These are phyloP conservation scores for Eucalyptus paniculata DNA, from an alignment of 345 rosid species.

Conservation along the genomic window DNA sequence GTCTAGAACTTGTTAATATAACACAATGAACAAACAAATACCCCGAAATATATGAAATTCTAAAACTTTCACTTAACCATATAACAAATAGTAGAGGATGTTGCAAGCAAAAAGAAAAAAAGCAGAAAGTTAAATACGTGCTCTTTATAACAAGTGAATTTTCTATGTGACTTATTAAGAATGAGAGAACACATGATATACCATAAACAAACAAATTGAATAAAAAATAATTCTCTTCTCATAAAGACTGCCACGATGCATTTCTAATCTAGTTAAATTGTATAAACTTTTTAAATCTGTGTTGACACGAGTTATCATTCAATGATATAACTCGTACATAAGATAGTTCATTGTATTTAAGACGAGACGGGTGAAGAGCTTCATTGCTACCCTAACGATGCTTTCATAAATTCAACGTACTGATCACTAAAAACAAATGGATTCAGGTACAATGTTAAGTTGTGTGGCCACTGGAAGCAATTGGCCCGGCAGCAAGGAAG, in stretches of 20 bases:
- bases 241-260: not conserved
- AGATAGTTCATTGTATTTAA: not conserved
- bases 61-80: not conserved
- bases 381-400: not conserved
- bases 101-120: too few relatives aligned
- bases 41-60: not conserved
- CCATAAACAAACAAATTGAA: not conserved
- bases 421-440: not conserved
- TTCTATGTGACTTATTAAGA: not conserved
- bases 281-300: not conserved
- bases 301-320: accelerated
- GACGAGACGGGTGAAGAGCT: not conserved
- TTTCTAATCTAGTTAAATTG: not conserved
- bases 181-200: not conserved
- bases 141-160: too few relatives aligned
- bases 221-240: not conserved
- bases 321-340: not conserved
- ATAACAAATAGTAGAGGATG: too few relatives aligned
- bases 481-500: not conserved
- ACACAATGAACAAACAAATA: not conserved
- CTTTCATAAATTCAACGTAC: not conserved
- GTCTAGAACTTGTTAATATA: not conserved
- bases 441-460: not conserved
- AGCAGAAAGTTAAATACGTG: too few relatives aligned
- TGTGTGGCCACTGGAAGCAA: not conserved